Percentiles rank a stretch among this genome's conserved stretches.
Conservation (phyloP, 441 rosid genomes). For the Manihot esculenta region DNA sequence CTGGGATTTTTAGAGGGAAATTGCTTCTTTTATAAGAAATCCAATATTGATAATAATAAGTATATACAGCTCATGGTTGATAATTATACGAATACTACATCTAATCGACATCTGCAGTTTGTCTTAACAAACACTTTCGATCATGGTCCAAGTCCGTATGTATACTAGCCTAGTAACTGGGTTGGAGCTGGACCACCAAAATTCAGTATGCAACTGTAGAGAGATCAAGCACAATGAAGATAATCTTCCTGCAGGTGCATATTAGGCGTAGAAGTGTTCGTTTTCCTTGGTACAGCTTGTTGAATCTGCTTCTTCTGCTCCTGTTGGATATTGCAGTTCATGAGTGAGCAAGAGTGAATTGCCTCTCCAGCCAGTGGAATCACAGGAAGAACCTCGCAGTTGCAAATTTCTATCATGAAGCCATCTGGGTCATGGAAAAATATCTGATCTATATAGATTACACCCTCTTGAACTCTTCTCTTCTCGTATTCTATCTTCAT, state of each 20-base stretch:
- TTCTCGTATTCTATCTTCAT: constrained; percentile 53
- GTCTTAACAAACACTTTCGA: too few species aligned
- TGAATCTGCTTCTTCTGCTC: constrained; percentile 36
- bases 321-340: constrained; percentile 37
- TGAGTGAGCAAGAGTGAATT: constrained; percentile 46
- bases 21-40: too few species aligned
- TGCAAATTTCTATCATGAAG: constrained; percentile 88
- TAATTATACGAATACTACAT: too few species aligned
- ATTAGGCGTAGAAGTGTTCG: neutral
- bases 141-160: too few species aligned
- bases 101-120: too few species aligned
- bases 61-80: too few species aligned
- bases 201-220: too few species aligned
- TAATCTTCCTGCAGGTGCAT: constrained; percentile 5
- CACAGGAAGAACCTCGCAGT: constrained; percentile 77
- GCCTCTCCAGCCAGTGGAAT: constrained; percentile 53
- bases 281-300: constrained; percentile 9
- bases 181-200: too few species aligned
- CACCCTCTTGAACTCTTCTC: constrained; percentile 76
- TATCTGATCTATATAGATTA: constrained; percentile 69
- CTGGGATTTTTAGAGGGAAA: too few species aligned
- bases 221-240: neutral
- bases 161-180: neutral
- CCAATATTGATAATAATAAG: too few species aligned
- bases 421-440: constrained; percentile 93